Percentiles rank a stretch among this genome's conserved stretches.
These are phyloP conservation scores for Neurospora sublineolata DNA, from an alignment of 495 filamentous ascomycete species.

Conservation along the genomic window DNA sequence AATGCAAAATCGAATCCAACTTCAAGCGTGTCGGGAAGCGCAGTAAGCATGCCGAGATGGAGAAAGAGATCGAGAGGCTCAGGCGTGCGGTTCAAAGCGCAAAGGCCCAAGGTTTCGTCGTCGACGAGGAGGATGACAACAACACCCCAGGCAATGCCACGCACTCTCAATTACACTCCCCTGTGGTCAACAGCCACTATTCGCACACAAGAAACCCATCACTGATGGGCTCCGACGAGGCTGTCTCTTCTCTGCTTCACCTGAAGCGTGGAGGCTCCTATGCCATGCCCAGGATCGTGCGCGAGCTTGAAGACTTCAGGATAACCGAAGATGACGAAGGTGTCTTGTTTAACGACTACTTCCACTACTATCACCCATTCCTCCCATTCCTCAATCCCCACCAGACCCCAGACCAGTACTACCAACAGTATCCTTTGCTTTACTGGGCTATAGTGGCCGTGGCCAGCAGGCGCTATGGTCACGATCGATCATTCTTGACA, in stretches of 20 bases:
- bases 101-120: slow-evolving; percentile 35
- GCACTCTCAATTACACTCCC: slow-evolving; percentile 43
- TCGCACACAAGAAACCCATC: slow-evolving; percentile 42
- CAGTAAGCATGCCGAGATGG: slow-evolving; percentile 85
- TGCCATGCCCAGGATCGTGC: slow-evolving; percentile 36
- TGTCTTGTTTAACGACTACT: slow-evolving; percentile 73
- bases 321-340: slow-evolving; percentile 59
- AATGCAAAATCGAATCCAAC: slow-evolving; percentile 86
- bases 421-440: slow-evolving; percentile 58
- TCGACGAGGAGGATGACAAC: slow-evolving; percentile 38
- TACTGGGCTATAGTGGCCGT: slow-evolving; percentile 84
- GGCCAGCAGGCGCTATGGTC: slow-evolving; percentile 61
- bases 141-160: slow-evolving; percentile 10
- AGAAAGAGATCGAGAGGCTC: slow-evolving; percentile 60
- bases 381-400: slow-evolving; percentile 66
- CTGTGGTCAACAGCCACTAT: slow-evolving; percentile 44
- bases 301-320: slow-evolving; percentile 61
- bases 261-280: slow-evolving; percentile 49
- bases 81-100: slow-evolving; percentile 36
- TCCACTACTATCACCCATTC: slow-evolving; percentile 72
- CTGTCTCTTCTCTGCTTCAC: slow-evolving; percentile 71
- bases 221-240: slow-evolving; percentile 75
- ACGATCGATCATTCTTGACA: slow-evolving; percentile 54
- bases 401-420: slow-evolving; percentile 64
- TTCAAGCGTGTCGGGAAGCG: slow-evolving; percentile 91